Evolutionary conservation across 2,329 filamentous ascomycete species (phyloP), one percentile per base, ranked within the genome.

Genomic region (Chaetomium sp.): DNA sequence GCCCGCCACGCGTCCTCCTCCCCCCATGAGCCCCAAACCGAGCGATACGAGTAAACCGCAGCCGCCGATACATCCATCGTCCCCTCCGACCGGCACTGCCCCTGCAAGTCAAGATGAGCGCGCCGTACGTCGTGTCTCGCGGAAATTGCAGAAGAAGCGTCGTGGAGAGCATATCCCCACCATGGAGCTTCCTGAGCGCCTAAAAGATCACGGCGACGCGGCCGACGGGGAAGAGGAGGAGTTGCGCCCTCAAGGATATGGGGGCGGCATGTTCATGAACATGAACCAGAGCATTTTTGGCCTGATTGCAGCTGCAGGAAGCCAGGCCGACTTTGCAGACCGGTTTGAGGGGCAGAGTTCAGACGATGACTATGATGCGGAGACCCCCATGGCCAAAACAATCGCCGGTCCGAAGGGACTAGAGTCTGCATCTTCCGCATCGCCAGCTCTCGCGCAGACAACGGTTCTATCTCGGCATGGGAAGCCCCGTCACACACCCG

Each of bases 221-320:
- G 78, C 78, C n/a, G 78, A 78, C 21, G 77, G 75, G 35, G 82
- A 84, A 54, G 81, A 85, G 70, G 81, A 83, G 45, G 77, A 82
- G 51, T 69, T 79, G 54, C 76, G 77, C 4, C 76, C 80, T 2
- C 75, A 71, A 29, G 68, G 72, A 9, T 79, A 81, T 63, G 78
- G 78, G 45, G 77, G 79, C 16, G 79, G 82, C 68, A 80, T 84
- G 75, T 83, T 84, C 65, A 81, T 86, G 78, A 92, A 93, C 73
- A 92, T 96, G 88, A 95, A 97, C 77, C 93, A 97, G 81, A 96
- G 92, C 69, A 89, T 98, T 62, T 96, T 97, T 76, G 93, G 92
- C 61, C 86, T 98, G 78, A 93, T 98, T 70, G 91, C 93, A 7
- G 92, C 92, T 19, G 92, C 92, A 45, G 92, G 93, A 7, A 93